Evolutionary conservation across 2,329 filamentous ascomycete species (phyloP), one percentile per base, ranked within the genome.

Genomic region (Calonectria multiphialidica): DNA sequence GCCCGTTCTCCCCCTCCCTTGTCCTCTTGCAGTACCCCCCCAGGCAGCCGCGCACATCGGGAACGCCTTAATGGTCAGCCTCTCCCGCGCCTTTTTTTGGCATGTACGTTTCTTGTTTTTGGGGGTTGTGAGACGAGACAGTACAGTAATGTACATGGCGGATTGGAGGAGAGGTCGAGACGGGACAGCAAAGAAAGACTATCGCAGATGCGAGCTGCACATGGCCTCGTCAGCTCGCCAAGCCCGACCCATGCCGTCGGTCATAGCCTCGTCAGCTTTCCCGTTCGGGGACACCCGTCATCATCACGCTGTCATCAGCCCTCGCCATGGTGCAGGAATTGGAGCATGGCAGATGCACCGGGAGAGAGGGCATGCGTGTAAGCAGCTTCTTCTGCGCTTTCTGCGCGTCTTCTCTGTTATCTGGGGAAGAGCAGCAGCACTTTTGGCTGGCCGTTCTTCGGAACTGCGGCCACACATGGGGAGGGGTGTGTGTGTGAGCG

Each of bases 201-300:
- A 57, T 57, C 33, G 53, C 30, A 12, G 35, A 35, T 21, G 33
- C 53, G 12, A 37, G n/a, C 44, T 25, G 44, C 68, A 66, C 55
- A 37, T 47, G 68, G 53, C 55, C 68, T 67, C 69, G 63, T 71
- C 68, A 71, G 69, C 63, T 50, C 59, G 47, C 63, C 45, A 37
- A 49, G 40, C 35, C 66, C 37, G 28, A 50, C 28, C 59, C 25
- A 44, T 59, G 63, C 55, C n/a, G 61, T 23, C 45, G 57, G 47
- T 35, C 68, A 65, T 30, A 71, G 68, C 68, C 68, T 66, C 49
- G 69, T 71, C 69, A 71, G 69, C 63, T 47, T 67, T 57, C 69
- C 69, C 45, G 23, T 67, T 71, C 55, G 40, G 55, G 64, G 28
- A 37, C 28, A 30, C 16, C 37, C 53, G 50, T 71, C 68, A 70